phyloP scores from a whole-genome alignment of 2,329 filamentous ascomycete genomes.

The Xylariomycetidae sp. region DNA sequence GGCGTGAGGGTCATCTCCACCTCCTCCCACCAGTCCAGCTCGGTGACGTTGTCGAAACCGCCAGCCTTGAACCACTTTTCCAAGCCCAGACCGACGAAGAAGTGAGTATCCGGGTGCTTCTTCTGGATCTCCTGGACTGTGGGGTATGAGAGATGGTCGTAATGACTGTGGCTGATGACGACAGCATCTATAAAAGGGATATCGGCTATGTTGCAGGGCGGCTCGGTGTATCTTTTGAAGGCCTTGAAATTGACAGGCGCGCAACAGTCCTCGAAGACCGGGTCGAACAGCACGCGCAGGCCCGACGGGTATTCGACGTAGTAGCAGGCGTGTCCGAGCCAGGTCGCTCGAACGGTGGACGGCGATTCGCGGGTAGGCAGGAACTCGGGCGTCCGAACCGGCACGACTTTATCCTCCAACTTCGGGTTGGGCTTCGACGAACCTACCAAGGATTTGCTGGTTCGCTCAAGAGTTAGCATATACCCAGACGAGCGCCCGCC shows the following conservation, averaged over 20 bases:
- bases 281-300: constrained; percentile 85
- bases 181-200: constrained; percentile 73
- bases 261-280: constrained; percentile 86
- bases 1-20: constrained; percentile 60
- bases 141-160: constrained; percentile 81
- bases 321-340: constrained; percentile 94
- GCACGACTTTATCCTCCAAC: constrained; percentile 53
- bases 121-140: constrained; percentile 68
- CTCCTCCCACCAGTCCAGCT: constrained; percentile 94
- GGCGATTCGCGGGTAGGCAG: constrained; percentile 53
- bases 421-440: constrained; percentile 55
- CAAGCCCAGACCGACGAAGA: constrained; percentile 81
- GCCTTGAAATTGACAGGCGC: constrained; percentile 67
- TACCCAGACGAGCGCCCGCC: no score
- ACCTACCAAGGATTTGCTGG: constrained; percentile 31
- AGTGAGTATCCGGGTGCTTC: constrained; percentile 73
- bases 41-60: constrained; percentile 73
- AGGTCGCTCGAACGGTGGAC: constrained; percentile 71
- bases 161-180: constrained; percentile 85
- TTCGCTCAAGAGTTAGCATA: no score
- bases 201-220: constrained; percentile 72
- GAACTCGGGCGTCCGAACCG: constrained; percentile 64
- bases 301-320: constrained; percentile 86
- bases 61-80: constrained; percentile 72
- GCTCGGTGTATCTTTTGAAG: constrained; percentile 73